These are phyloP conservation scores for Backusella sp. DNA, from an alignment of 192 early-diverging fungal genomes.

Conservation along the genomic window DNA sequence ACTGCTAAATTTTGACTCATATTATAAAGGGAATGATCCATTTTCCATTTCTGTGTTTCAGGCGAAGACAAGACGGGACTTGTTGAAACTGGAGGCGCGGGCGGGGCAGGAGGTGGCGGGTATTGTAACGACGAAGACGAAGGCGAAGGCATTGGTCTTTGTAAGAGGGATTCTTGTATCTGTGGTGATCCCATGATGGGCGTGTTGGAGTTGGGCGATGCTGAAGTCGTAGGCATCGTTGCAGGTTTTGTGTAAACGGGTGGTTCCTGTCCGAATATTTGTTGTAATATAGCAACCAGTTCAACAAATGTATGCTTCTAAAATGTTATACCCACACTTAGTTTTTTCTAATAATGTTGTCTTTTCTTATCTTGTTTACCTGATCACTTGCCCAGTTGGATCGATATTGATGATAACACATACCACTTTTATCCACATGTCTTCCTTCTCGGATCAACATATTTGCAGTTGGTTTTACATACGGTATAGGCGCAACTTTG, in stretches of 20 bases:
- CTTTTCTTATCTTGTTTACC: slow-evolving; percentile 13
- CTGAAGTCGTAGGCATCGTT: slow-evolving; percentile 34
- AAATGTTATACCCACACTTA: background rate
- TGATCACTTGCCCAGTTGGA: slow-evolving; percentile 64
- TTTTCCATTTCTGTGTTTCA: background rate
- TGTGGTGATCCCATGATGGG: slow-evolving; percentile 24
- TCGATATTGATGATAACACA: slow-evolving; percentile 83
- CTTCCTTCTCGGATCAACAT: slow-evolving; percentile 84
- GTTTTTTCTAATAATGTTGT: background rate
- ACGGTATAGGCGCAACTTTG: slow-evolving; percentile 70
- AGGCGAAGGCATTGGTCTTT: background rate
- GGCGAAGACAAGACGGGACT: background rate
- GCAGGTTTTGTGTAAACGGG: slow-evolving; percentile 69
- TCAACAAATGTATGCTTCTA: slow-evolving; percentile 50
- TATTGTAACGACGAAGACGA: slow-evolving; percentile 16
- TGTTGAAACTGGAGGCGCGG: slow-evolving; percentile 7
- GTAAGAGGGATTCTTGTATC: slow-evolving; percentile 32
- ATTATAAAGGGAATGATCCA: slow-evolving; percentile 3
- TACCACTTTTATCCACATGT: slow-evolving; percentile 82
- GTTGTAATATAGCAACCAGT: slow-evolving; percentile 64
- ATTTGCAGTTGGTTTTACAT: slow-evolving; percentile 83
- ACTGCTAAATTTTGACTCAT: slow-evolving; percentile 17
- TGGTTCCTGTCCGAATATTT: slow-evolving; percentile 71
- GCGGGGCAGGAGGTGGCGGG: background rate
- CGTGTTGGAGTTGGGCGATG: slow-evolving; percentile 29